Evolutionary conservation across 2,329 filamentous ascomycete genomes (phyloP), one percentile per base, ranked within the genome.

Genomic region (Scedosporium minutisporum): DNA sequence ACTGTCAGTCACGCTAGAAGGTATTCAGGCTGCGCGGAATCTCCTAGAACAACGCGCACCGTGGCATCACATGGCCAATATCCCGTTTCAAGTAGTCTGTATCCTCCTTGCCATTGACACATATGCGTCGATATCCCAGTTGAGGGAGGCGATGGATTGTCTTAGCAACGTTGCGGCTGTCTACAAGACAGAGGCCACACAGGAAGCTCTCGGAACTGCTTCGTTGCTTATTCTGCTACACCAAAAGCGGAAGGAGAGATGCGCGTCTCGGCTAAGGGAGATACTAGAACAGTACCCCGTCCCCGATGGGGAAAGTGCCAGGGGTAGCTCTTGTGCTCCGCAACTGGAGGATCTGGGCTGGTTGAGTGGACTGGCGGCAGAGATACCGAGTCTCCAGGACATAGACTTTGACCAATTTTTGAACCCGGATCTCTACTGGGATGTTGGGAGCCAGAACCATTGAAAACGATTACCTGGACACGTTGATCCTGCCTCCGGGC

Each of bases 21-120:
- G 77, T 0, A 75, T 85, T 9, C 71, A 74, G 23, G 79, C 80
- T 0, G 80, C 82, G 0, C 74, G 76, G 5, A 70, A 69, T 5
- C 78, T 84, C 68, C 71, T 80, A 0, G 72, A 75, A 2, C 69
- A 71, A 9, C 72, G 74, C 12, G 73, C 74, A 2, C 82, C 82
- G 0, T 86, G 83, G 83, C 83, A 85, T 66, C 82, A 86, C 63
- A 77, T 82, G 57, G 81, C 81, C 29, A 85, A 86, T 58, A 80
- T 85, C 0, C 83, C 83, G 0, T 86, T 86, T 64, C 83, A 85
- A 61, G 77, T 82, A 0, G 75, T 85, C 33, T 85, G 82, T 64
- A 75, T 82, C 0, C 71, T 85, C 4, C 72, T 86, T 1, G 80
- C 80, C 0, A 81, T 85, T 58, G 82, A 86, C 60, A 82, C 75